Base-by-base conservation (phyloP, 2,329 filamentous ascomycete species). In the Calonectria pseudoreteaudii region DNA sequence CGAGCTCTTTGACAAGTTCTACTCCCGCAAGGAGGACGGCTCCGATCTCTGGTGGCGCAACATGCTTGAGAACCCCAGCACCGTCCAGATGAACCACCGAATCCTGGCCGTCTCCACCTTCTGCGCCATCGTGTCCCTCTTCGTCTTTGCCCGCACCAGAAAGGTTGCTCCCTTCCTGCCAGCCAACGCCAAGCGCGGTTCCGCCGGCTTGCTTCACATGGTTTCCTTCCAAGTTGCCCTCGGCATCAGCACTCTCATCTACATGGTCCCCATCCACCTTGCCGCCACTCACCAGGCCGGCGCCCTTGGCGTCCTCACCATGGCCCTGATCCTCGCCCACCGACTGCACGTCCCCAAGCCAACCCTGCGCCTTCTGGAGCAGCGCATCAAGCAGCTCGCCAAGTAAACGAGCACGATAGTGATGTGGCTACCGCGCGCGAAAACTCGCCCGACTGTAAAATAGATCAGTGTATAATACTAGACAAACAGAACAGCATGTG, bases 41-140 rank as follows among this genome's bases (percentile, higher is more conserved):
- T 93, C 92, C 16, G 97, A 99, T 81, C 88, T 98, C 23, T 95
- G 94, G 92, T 99, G 97, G 97, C 93, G 97, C 81, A 99, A 99
- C 86, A 94, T 97, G 89, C 93, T 98, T 41, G 97, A 98, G 88
- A 99, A 99, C 86, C 97, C 97, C 4, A 96, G 94, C 20, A 91
- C 97, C 31, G 97, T 98, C 3, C 97, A 99, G 86, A 91, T 99
- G 56, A 95, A 99, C 86, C 97, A 99, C 87, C 93, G 97, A 56
- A 94, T 98, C 79, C 90, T 98, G 44, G 97, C 97, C 72, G 95
- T 93, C 60, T 95, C 95, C 20, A 98, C 96, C 1, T 98, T 98
- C 84, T 93, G 91, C 68, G 90, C 94, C 75, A 91, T 98, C 74
- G 87, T 98, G 77, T 89, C 92, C 5, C 89, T 99, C 13, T 97